A percentile compares a stretch with the other conserved stretches of the same genome.
Evolutionary conservation across 768 basidiomycete species (phyloP).

Genomic region (Leucocoprinus sp.): DNA sequence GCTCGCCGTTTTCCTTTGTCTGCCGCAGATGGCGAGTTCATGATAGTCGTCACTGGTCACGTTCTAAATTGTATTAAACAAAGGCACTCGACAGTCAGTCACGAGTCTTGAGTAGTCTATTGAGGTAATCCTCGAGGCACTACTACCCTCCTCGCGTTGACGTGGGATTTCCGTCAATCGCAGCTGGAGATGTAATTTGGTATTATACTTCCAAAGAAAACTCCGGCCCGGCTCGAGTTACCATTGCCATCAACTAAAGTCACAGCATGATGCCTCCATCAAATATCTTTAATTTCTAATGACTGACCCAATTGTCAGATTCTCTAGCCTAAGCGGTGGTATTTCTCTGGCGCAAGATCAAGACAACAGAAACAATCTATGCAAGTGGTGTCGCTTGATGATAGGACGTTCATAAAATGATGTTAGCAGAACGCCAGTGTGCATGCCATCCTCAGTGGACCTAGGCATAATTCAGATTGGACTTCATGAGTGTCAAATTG

Average conservation of each 20-base stretch:
- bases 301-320: constrained; percentile 42
- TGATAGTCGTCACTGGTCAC: background rate
- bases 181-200: no score
- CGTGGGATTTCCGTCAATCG: no score
- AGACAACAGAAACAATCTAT: constrained; percentile 48
- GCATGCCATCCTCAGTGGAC: constrained; percentile 39
- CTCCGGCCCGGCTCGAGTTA: constrained; percentile 27
- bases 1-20: constrained; percentile 53
- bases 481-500: constrained; percentile 50
- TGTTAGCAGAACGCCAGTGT: constrained; percentile 44
- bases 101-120: no score
- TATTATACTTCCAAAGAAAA: constrained; percentile 41
- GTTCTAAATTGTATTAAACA: no score
- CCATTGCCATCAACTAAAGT: constrained; percentile 53
- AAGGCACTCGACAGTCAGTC: no score
- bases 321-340: constrained; percentile 47
- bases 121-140: no score
- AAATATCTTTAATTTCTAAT: constrained; percentile 40
- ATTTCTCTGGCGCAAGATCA: constrained; percentile 42
- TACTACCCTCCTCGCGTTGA: no score
- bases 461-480: constrained; percentile 52
- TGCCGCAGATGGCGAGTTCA: background rate
- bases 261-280: constrained; percentile 38
- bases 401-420: background rate
- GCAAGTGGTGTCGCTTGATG: constrained; percentile 44